These are phyloP conservation scores for Myxozyma vanderwaltii DNA, from an alignment of 805 yeast genomes.

Conservation along the genomic window DNA sequence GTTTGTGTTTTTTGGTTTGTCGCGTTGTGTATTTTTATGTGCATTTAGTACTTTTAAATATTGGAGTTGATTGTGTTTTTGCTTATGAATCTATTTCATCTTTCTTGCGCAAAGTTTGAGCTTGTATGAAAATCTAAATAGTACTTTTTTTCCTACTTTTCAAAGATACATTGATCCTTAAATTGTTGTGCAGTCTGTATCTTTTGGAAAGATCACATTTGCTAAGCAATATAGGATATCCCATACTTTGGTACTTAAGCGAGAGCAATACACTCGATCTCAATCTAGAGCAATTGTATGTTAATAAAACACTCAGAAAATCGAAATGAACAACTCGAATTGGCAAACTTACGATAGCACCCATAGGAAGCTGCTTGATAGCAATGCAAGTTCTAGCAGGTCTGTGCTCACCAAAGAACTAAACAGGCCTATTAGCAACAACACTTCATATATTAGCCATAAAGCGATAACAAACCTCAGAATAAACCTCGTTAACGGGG, in stretches of 20 bases:
- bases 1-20: no score
- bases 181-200: no score
- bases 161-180: no score
- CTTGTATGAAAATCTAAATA: no score
- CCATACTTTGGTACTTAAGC: conserved; percentile 44
- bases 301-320: conserved; percentile 11
- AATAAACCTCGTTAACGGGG: conserved; percentile 83
- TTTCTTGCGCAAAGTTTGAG: no score
- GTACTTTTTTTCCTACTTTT: no score
- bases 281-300: conserved; percentile 49
- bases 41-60: background rate
- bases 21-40: background rate
- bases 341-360: conserved; percentile 55
- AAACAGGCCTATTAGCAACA: conserved; percentile 33
- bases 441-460: background rate
- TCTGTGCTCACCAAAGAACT: conserved; percentile 73
- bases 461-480: conserved; percentile 42
- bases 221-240: no score
- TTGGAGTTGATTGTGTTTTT: conserved; percentile 4
- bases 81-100: no score
- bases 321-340: background rate
- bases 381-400: conserved; percentile 99
- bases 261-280: conserved; percentile 89
- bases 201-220: no score
- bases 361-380: conserved; percentile 86